Base-by-base conservation (phyloP, 2,329 filamentous ascomycete genomes). In the Colletotrichum viniferum region DNA sequence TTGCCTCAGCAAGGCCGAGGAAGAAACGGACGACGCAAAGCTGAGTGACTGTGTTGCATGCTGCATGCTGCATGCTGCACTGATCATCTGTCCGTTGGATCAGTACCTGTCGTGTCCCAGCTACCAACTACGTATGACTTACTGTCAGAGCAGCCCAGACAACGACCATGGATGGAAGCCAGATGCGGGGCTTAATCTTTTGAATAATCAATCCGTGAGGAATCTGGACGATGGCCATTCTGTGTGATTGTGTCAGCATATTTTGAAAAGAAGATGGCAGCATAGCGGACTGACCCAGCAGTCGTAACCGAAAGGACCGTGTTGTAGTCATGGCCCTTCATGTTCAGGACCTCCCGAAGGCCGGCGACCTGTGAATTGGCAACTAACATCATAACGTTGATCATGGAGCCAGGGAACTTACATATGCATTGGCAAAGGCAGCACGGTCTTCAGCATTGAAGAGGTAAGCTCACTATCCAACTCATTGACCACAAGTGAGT, bases 321-420 rank as follows among this genome's bases (percentile, higher is more conserved):
- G 74, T 94, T 94, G 84, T 92, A 94, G 77, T 93, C 91, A 77
- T 92, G 90, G 24, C 88, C 88, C 7, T 79, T 82, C 55, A 94
- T 81, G 0, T 85, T 78, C 7, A 94, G 86, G 58, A 92, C 90
- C 38, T 86, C 86, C 67, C 90, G 87, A 7, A 93, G 83, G 0
- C 90, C 90, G 7, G 90, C 91, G 16, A 93, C 70, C 74, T 77
- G 38, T 4, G 6, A 0, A 32, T 26, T n/a, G 26, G 4, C 26
- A 14, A 14, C 18, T 1, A 18, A 56, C 4, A 21, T 30, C 6
- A 28, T 10, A 5, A 8, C 5, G 4, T 18, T 18, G 5, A 13
- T 30, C 5, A 10, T 21, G 26, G 2, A 16, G 0, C 4, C 7
- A 4, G 9, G 32, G 4, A 13, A 30, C 67, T 60, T 24, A 77